These are phyloP conservation scores for Poronia punctata DNA, from an alignment of 495 filamentous ascomycete genomes.

Conservation along the genomic window DNA sequence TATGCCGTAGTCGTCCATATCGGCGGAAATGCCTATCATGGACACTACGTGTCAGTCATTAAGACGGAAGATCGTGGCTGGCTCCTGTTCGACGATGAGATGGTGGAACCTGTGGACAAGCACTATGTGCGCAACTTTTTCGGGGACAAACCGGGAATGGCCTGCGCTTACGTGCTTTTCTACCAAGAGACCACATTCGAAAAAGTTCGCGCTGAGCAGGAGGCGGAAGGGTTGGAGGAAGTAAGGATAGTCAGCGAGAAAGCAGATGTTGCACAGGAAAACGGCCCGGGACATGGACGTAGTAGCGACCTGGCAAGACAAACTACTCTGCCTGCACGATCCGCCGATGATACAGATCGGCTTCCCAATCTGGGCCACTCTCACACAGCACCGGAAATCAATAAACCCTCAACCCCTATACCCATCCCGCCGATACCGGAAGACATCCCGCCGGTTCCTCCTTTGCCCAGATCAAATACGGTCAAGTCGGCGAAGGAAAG, in stretches of 20 bases:
- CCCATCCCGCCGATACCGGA: constrained; percentile 11
- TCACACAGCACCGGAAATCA: constrained; percentile 49
- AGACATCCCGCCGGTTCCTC: constrained; percentile 16
- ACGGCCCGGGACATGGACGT: constrained; percentile 35
- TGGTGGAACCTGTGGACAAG: constrained; percentile 97
- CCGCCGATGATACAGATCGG: constrained; percentile 45
- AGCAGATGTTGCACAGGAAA: constrained; percentile 44
- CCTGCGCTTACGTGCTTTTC: constrained; percentile 94
- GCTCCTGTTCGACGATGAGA: constrained; percentile 95
- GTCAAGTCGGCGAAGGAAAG: constrained; percentile 45
- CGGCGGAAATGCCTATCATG: constrained; percentile 95
- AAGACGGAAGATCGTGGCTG: constrained; percentile 95
- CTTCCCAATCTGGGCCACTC: constrained; percentile 51
- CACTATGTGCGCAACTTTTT: constrained; percentile 97
- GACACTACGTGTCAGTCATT: constrained; percentile 95
- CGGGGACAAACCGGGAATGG: constrained; percentile 81
- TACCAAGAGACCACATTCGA: constrained; percentile 96
- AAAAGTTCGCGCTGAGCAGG: constrained; percentile 72
- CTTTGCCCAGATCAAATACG: constrained; percentile 20
- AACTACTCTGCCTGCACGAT: constrained; percentile 31
- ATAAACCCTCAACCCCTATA: constrained; percentile 27
- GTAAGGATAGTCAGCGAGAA: constrained; percentile 50
- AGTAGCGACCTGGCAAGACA: constrained; percentile 28
- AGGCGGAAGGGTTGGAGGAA: constrained; percentile 68
- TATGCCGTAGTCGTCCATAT: constrained; percentile 99